Evolutionary conservation across 2,329 filamentous ascomycete species (phyloP), one percentile per base, ranked within the genome.

Genomic region (Trichoderma lentiforme): DNA sequence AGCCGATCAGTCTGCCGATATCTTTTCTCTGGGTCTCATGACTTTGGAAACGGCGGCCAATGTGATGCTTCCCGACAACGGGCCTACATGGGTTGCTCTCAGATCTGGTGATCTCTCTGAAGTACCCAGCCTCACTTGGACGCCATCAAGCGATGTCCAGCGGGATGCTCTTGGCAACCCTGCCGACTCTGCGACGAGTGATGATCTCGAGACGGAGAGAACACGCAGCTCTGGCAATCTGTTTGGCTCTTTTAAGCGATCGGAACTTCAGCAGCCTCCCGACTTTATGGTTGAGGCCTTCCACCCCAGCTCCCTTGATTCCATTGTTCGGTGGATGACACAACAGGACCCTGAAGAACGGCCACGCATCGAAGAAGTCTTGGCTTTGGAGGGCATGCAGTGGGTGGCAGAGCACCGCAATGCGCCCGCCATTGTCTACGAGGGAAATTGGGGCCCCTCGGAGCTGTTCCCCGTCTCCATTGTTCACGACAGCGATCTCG

Each of bases 41-140:
- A 93, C 97, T 80, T 89, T 98, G 64, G 96, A 99, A 83, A 96
- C 95, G 77, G 95, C 94, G 30, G 94, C 93, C 74, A 99, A 99
- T 78, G 94, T 97, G 65, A 91, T 94, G 74, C 90, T 99, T 32
- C 96, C 96, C 0, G 94, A 98, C 78, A 97, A 98, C 75, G 96
- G 96, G 60, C 88, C 91, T 18, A 93, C 92, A 18, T 99, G 96
- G 96, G 91, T 95, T 78, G 93, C 93, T 62, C 87, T 99, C 61
- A 90, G 96, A 63, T 93, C 92, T 71, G 95, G 94, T 43, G 95
- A 98, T 79, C 91, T 98, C 79, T 94, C 92, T 72, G 93, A 95
- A 75, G 89, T 98, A 15, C 95, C 95, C 2, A 94, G 92, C 78
- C 87, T 99, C 71, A 98, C 94, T 2, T 95, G 91, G 84, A 94